Evolutionary conservation across 768 basidiomycete genomes (phyloP), one percentile per base, ranked within the genome.

Genomic region (Neoboletus subvelutipes): DNA sequence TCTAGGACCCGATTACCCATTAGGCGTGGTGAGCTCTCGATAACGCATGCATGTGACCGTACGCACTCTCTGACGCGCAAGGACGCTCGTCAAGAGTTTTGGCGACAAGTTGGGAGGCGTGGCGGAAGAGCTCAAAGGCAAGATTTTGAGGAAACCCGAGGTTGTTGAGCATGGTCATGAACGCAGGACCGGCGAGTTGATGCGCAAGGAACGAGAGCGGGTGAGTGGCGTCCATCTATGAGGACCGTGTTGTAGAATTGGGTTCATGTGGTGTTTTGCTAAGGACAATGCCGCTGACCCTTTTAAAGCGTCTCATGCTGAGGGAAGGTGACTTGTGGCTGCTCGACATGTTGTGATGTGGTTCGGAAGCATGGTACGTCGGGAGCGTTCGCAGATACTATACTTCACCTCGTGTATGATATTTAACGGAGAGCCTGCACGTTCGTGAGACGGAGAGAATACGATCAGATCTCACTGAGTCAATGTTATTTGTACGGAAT

Each of bases 121-220:
- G 5, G 72, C 70, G 50, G 76, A 79, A 45, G 69, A 77, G 58
- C 20, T 76, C 56, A 72, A 70, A 53, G 78, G 78, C 18, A 78
- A 75, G 65, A 54, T 79, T 17, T 61, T 65, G 45, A 59, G 62
- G 33, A 72, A 77, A 47, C 75, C 71, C 2, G 73, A 74, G 9
- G 50, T 76, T 20, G 73, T 68, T 5, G 61, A 77, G 62, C 71
- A 71, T 37, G 79, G 79, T 1, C 69, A 60, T 37, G 72, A 78
- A 28, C 67, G 67, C 50, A 72, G 71, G 62, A 75, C 74, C 0
- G 80, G 80, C 34, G 74, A 75, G 54, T 55, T 76, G 59, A 74
- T 75, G 72, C 66, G 61, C 50, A 75, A 67, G 61, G 62, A 78
- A 63, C 54, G 64, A 36, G 70, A 70, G 50, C 65, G 66, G 51